Evolutionary conservation across 176 grass and related monocot genomes (phyloP).

Genomic region (barley (Hordeum vulgare)): MorexV3_pseudomolecules_assembly NC_058524.1:120506828-120507327

Average conservation of each 20-base stretch:
- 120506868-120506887: not conserved
- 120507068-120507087: conserved; percentile 40
- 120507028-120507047: conserved; percentile 35
- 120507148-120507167: not conserved
- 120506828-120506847: conserved; percentile 25
- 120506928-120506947: conserved; percentile 35
- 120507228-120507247: conserved; percentile 10
- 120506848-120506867: conserved; percentile 44
- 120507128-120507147: not conserved
- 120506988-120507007: conserved; percentile 62
- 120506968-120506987: conserved; percentile 21
- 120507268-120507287: conserved; percentile 34
- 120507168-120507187: conserved; percentile 10
- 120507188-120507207: conserved; percentile 25
- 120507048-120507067: conserved; percentile 45
- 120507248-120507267: not conserved
- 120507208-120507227: conserved; percentile 3
- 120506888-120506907: not conserved
- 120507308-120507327: conserved; percentile 2
- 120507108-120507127: conserved; percentile 29
- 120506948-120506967: conserved; percentile 5
- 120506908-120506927: conserved; percentile 24
- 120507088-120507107: conserved; percentile 21
- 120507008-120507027: conserved; percentile 33
- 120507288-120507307: conserved; percentile 20